A percentile compares a stretch with the other conserved stretches of the same genome.
These are phyloP conservation scores for Physcomitrellopsis africana DNA, from an alignment of 225 moss, liverwort and hornwort species.

Conservation along the genomic window DNA sequence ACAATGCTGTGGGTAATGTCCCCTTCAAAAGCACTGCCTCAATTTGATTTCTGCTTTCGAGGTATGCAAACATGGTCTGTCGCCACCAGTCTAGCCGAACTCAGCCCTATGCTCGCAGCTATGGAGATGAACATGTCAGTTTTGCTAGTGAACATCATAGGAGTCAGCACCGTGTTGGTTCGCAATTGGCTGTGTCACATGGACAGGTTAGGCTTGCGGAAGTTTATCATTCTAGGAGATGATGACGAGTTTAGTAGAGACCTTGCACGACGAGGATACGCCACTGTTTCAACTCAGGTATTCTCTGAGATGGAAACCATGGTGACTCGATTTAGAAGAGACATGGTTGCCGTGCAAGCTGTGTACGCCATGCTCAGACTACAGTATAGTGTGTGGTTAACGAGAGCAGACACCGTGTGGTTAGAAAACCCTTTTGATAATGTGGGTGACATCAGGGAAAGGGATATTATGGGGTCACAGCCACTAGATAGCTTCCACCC, in stretches of 20 bases:
- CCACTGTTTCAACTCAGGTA: conserved; percentile 59
- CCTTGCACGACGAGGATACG: conserved; percentile 80
- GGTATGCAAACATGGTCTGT: conserved; percentile 49
- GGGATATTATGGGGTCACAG: conserved; percentile 53
- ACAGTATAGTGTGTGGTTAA: conserved; percentile 78
- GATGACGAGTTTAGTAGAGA: conserved; percentile 56
- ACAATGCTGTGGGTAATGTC: conserved; percentile 82
- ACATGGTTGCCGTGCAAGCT: conserved; percentile 55
- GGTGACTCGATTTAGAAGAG: conserved; percentile 33
- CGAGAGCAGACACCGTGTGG: conserved; percentile 87
- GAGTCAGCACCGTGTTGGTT: conserved; percentile 62
- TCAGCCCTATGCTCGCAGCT: conserved; percentile 50
- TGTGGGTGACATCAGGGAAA: neutral
- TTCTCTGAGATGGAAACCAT: conserved; percentile 31
- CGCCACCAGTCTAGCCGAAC: conserved; percentile 51
- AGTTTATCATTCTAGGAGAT: conserved; percentile 75
- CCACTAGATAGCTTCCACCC: conserved; percentile 51
- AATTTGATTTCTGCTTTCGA: conserved; percentile 87
- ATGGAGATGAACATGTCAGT: conserved; percentile 50
- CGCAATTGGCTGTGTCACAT: conserved; percentile 86
- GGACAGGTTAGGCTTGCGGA: conserved; percentile 61
- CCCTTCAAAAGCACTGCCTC: conserved; percentile 60
- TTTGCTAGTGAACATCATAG: conserved; percentile 72
- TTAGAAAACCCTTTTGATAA: conserved; percentile 51
- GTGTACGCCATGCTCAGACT: conserved; percentile 57